phyloP scores from a whole-genome alignment of 2,329 filamentous ascomycete genomes.

The Stemphylium lycopersici region DNA sequence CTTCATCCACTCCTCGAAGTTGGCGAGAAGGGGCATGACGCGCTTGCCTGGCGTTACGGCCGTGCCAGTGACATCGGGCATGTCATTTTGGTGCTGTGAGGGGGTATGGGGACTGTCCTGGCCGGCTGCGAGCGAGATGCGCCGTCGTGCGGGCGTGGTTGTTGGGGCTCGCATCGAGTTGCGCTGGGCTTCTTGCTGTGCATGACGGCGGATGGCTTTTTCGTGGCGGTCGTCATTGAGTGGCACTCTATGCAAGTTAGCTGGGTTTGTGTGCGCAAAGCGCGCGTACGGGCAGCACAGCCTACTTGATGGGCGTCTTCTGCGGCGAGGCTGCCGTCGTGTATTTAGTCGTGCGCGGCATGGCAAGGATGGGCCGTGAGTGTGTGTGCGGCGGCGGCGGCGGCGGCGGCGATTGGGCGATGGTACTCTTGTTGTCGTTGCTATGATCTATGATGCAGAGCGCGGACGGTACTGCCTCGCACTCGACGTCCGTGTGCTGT shows the following conservation, averaged over 20 bases:
- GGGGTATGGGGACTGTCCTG: slow-evolving; percentile 59
- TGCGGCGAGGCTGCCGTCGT: slow-evolving; percentile 56
- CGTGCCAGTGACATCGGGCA: slow-evolving; percentile 67
- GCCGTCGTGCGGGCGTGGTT: slow-evolving; percentile 72
- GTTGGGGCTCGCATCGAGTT: slow-evolving; percentile 82
- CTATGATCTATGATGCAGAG: no score
- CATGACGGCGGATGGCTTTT: slow-evolving; percentile 87
- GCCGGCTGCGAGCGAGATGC: slow-evolving; percentile 60
- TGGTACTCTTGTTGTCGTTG: no score
- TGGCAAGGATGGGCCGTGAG: slow-evolving; percentile 35
- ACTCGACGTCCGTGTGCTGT: no score
- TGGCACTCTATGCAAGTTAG: slow-evolving; percentile 69
- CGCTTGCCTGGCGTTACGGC: slow-evolving; percentile 95
- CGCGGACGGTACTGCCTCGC: no score
- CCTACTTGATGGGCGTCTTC: slow-evolving; percentile 48
- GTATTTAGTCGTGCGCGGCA: slow-evolving; percentile 62
- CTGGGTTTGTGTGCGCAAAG: background rate
- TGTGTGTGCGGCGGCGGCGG: no score
- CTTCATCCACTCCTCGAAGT: slow-evolving; percentile 99
- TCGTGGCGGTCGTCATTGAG: slow-evolving; percentile 95
- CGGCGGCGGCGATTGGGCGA: no score
- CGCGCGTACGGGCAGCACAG: background rate
- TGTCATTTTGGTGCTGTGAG: slow-evolving; percentile 56
- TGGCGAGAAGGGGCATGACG: slow-evolving; percentile 84
- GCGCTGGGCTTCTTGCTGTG: slow-evolving; percentile 86